phyloP scores from a whole-genome alignment of 2,329 filamentous ascomycete genomes.

The Akanthomyces uredinophilus region DNA sequence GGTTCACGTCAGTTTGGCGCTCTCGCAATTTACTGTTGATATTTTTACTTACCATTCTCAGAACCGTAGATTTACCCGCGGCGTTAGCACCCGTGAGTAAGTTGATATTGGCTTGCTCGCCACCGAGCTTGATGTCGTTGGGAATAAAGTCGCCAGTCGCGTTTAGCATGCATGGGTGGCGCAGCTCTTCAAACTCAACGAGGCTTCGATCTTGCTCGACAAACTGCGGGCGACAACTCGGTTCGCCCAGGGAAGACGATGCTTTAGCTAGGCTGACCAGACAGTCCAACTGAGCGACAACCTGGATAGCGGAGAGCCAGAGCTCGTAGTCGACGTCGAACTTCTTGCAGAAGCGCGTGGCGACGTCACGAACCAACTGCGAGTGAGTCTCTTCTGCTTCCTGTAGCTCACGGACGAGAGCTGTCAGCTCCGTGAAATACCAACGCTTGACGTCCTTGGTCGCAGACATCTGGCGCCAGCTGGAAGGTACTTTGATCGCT shows the following conservation, averaged over 20 bases:
- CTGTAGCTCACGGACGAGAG: conserved; percentile 79
- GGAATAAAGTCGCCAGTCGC: conserved; percentile 93
- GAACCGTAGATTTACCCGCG: conserved; percentile 91
- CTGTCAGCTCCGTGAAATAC: conserved; percentile 80
- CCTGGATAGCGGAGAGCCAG: conserved; percentile 86
- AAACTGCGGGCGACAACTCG: conserved; percentile 84
- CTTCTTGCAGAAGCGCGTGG: conserved; percentile 73
- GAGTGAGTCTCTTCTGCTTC: conserved; percentile 92
- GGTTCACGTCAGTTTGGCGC: conserved; percentile 22
- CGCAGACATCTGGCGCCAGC: conserved; percentile 94
- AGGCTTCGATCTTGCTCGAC: conserved; percentile 78
- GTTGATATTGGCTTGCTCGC: conserved; percentile 74
- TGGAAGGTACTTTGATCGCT: conserved; percentile 73
- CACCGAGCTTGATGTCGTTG: conserved; percentile 85
- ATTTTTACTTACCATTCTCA: conserved; percentile 72
- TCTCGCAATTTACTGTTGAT: not conserved
- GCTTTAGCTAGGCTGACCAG: conserved; percentile 88
- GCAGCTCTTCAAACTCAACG: conserved; percentile 86
- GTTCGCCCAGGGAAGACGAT: conserved; percentile 75
- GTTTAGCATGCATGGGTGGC: conserved; percentile 90
- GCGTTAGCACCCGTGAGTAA: conserved; percentile 94
- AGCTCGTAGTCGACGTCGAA: conserved; percentile 82
- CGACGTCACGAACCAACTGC: conserved; percentile 84
- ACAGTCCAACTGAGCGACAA: conserved; percentile 90
- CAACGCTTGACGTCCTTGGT: conserved; percentile 88